Percentiles rank a stretch among this genome's conserved stretches.
These are phyloP conservation scores for Amaranthus palmeri DNA, from an alignment of 148 eudicot genomes.

Conservation along the genomic window DNA sequence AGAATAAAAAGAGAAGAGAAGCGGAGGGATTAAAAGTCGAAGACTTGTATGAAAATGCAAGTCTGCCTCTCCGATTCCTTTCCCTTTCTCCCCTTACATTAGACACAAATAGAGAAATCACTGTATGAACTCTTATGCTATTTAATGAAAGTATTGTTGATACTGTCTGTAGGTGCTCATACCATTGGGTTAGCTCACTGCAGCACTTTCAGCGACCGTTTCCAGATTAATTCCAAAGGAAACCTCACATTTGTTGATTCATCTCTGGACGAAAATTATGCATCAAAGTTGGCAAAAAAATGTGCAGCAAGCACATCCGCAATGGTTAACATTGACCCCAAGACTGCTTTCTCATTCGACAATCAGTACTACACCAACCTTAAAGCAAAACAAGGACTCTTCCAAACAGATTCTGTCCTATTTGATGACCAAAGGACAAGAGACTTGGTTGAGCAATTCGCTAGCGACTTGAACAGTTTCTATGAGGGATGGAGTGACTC, in stretches of 20 bases:
- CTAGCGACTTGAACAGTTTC: constrained; percentile 34
- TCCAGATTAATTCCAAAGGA: constrained; percentile 39
- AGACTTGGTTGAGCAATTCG: constrained; percentile 38
- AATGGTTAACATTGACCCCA: constrained; percentile 48
- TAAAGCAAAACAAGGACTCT: constrained; percentile 43
- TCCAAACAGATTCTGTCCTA: constrained; percentile 57
- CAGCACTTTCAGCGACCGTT: constrained; percentile 49
- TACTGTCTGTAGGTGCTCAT: constrained; percentile 69
- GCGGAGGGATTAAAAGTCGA: neutral
- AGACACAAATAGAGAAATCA: too few species aligned
- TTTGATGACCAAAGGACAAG: constrained; percentile 42
- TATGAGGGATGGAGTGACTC: constrained; percentile 45
- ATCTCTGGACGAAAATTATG: constrained; percentile 47
- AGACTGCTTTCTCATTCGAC: constrained; percentile 50
- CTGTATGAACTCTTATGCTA: too few species aligned
- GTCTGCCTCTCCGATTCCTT: too few species aligned
- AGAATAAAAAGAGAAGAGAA: too few species aligned
- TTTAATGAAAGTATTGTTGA: too few species aligned
- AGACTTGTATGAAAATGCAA: neutral
- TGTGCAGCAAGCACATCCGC: constrained; percentile 36
- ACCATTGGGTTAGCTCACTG: constrained; percentile 77
- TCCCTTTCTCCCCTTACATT: too few species aligned
- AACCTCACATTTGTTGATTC: constrained; percentile 45
- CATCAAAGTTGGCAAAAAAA: constrained; percentile 34
- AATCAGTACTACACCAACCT: constrained; percentile 53